Base-by-base conservation (phyloP, 257 asterid species). In the Solanum infundibuliforme region DNA sequence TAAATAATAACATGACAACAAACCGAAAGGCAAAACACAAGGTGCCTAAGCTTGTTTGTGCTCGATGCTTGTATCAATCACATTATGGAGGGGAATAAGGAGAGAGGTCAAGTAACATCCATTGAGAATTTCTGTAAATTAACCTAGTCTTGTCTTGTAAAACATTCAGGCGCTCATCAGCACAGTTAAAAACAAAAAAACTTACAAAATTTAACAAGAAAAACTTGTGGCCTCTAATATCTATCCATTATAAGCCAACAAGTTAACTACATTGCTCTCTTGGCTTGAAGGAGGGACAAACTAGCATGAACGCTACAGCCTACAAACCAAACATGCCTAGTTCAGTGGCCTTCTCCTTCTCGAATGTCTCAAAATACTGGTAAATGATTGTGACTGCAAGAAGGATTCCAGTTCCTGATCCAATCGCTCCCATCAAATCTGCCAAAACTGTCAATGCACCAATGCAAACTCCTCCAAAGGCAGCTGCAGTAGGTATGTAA, bases 281-380 rank as follows among this genome's bases (percentile, higher is more conserved):
- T 81, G 85, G 68, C 39, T 81, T 48, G 20, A 79, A 79, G 65
- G 41, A 31, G 43, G 85, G 68, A 9, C 10, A 27, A 46, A 46
- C 85, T 81, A 81, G 85, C 69, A 46, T 48, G 5, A 77, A 27
- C 10, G 85, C 25, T 7, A n/a, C 23, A 83, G 82, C 87, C 92
- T 87, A 94, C 83, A 94, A 89, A 82, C 98, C 98, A 39, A 94
- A 94, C 93, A 94, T 90, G 38, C 97, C 95, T 8, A 93, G 94
- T 87, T 94, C 95, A n/a, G 93, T 92, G 11, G 95, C 95, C 90
- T 94, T 94, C 93, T 94, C 97, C 90, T 94, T 94, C 93, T 94
- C 97, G 18, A 92, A 94, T 3, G 97, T 93, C 92, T 94, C 97
- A n/a, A 92, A 94, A 84, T 94, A 93, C 88, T 94, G 97, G 88